Percentiles rank a stretch among this genome's conserved stretches.
Conservation (phyloP, 2,329 filamentous ascomycete genomes). For the Talaromyces sp. region DNA sequence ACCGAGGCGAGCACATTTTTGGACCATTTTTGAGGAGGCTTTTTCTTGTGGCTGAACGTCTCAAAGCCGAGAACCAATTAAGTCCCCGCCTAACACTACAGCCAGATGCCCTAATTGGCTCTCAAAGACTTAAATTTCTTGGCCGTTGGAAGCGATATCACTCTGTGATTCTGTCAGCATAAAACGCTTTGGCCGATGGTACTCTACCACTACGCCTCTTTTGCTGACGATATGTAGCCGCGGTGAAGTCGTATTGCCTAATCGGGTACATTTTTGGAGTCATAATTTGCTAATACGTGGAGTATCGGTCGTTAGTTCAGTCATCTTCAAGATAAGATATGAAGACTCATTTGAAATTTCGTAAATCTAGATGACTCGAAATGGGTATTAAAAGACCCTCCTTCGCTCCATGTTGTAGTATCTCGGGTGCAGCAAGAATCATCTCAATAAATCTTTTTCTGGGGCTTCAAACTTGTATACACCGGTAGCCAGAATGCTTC, state of each 20-base stretch:
- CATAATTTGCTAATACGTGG: not conserved
- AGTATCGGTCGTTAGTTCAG: not conserved
- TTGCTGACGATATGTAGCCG: not conserved
- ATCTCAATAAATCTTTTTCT: not conserved
- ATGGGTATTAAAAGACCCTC: not conserved
- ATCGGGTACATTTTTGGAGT: not conserved
- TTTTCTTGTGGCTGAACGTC: not conserved
- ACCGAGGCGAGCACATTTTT: not conserved
- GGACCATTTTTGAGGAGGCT: not conserved
- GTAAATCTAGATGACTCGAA: not conserved
- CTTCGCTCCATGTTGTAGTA: not conserved
- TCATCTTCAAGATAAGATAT: not conserved
- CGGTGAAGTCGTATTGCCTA: not conserved
- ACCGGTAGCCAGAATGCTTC: not conserved
- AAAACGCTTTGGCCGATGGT: not conserved
- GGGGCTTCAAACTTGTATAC: not conserved
- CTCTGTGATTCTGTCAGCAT: not conserved
- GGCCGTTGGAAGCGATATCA: constrained; percentile 5
- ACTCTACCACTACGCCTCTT: constrained; percentile 1
- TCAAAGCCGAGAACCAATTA: not conserved
- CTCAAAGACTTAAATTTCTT: not conserved
- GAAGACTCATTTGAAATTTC: not conserved
- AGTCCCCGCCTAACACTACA: not conserved
- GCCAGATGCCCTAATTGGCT: not conserved
- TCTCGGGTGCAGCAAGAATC: too few species aligned